phyloP scores from a whole-genome alignment of 345 rosid genomes.

The Eucalyptus marginata region DNA sequence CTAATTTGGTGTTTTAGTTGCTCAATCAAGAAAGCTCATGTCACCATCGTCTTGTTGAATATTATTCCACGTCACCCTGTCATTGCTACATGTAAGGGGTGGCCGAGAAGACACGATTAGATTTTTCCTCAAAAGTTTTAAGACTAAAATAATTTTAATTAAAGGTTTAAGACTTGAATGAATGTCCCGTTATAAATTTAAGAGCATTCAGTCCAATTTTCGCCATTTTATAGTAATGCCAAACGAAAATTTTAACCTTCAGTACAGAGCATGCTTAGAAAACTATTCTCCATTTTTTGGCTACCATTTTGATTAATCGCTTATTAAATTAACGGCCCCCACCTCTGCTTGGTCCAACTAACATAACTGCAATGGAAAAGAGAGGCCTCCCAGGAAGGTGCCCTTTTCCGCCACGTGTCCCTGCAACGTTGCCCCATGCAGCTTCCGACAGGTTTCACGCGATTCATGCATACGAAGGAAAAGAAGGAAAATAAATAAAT shows the following conservation, averaged over 20 bases:
- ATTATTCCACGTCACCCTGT: fast-evolving
- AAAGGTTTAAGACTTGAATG: background rate
- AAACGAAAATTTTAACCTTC: background rate
- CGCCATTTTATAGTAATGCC: background rate
- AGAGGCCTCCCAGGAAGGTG: background rate
- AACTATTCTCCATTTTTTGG: background rate
- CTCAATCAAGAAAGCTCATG: background rate
- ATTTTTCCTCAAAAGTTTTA: background rate
- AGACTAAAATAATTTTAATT: background rate
- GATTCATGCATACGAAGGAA: background rate
- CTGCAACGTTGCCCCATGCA: background rate
- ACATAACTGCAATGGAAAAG: fast-evolving
- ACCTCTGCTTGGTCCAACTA: background rate
- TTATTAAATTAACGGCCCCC: background rate
- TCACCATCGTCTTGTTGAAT: background rate
- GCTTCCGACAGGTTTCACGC: background rate
- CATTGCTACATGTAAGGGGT: background rate
- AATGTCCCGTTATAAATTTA: too few species aligned
- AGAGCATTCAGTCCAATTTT: too few species aligned
- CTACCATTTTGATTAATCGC: background rate
- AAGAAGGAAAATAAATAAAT: background rate
- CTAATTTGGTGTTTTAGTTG: background rate
- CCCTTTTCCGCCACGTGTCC: background rate
- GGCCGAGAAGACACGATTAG: background rate
- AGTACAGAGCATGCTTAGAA: too few species aligned